Evolutionary conservation across 805 yeast species (phyloP).

Genomic region (Saccharomycopsis oosterbeekiorum): DNA sequence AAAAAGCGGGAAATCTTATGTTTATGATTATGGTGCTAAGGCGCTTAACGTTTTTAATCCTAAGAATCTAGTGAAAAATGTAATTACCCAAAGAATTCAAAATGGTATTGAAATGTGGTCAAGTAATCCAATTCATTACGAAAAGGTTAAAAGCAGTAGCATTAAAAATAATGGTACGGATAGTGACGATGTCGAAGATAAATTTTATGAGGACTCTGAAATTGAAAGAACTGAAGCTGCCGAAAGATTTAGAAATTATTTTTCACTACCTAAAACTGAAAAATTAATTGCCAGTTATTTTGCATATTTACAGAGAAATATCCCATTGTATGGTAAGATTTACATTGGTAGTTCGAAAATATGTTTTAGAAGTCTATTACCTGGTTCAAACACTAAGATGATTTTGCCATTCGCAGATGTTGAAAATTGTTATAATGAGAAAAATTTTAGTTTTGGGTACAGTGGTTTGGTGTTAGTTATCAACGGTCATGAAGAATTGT

Average conservation of each 20-base stretch:
- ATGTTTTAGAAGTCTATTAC: slow-evolving; percentile 74
- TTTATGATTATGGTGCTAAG: slow-evolving; percentile 2
- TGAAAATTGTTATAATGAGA: slow-evolving; percentile 57
- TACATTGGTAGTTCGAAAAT: slow-evolving; percentile 58
- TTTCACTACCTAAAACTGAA: slow-evolving; percentile 47
- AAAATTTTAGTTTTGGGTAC: slow-evolving; percentile 58
- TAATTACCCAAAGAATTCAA: slow-evolving; percentile 9
- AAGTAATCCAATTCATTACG: slow-evolving; percentile 55
- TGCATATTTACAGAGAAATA: slow-evolving; percentile 54
- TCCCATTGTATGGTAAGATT: slow-evolving; percentile 78
- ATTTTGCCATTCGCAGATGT: slow-evolving; percentile 67
- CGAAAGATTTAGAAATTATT: slow-evolving; percentile 54
- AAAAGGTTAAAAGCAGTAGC: slow-evolving; percentile 25
- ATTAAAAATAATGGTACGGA: slow-evolving; percentile 26
- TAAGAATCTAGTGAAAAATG: slow-evolving; percentile 9
- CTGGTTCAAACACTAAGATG: slow-evolving; percentile 74
- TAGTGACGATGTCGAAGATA: slow-evolving; percentile 31
- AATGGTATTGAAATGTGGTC: slow-evolving; percentile 43
- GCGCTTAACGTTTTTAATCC: slow-evolving; percentile 14
- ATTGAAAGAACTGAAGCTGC: slow-evolving; percentile 38
- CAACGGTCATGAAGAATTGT: slow-evolving; percentile 66
- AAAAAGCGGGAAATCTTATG: slow-evolving; percentile 1
- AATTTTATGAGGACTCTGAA: slow-evolving; percentile 35
- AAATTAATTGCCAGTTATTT: slow-evolving; percentile 58
- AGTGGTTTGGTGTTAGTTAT: slow-evolving; percentile 61